Conservation (phyloP, 768 basidiomycete genomes). For the Xerocomellus intermedius region DNA sequence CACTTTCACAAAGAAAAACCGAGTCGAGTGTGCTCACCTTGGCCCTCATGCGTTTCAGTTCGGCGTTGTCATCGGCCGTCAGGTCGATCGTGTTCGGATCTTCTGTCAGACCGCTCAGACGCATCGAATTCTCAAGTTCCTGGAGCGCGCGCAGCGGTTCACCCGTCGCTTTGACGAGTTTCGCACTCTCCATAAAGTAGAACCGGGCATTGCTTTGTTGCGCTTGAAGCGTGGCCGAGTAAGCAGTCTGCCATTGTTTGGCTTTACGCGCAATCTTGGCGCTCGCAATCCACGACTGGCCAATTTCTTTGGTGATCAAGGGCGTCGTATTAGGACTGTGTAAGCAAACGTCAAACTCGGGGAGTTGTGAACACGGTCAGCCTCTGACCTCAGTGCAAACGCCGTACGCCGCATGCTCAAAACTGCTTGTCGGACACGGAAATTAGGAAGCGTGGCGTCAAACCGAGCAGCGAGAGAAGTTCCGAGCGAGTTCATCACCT, state of each 20-base stretch:
- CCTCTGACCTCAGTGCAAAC: constrained; percentile 65
- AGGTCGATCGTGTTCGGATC: constrained; percentile 52
- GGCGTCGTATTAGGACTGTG: constrained; percentile 28
- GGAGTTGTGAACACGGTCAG: not conserved
- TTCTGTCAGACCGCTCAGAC: constrained; percentile 45
- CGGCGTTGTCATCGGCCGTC: constrained; percentile 49
- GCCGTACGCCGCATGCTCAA: constrained; percentile 88
- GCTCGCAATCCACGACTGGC: constrained; percentile 85
- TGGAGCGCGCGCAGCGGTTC: constrained; percentile 84
- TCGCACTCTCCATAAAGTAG: constrained; percentile 88
- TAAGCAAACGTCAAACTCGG: constrained; percentile 9
- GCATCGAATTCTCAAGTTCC: constrained; percentile 79
- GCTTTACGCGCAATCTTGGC: constrained; percentile 97
- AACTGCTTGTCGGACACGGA: constrained; percentile 83
- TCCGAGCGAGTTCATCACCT: constrained; percentile 40
- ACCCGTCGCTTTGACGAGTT: constrained; percentile 74
- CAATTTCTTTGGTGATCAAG: constrained; percentile 58
- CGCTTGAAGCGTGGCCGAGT: constrained; percentile 92
- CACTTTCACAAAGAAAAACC: not conserved
- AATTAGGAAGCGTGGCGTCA: constrained; percentile 79
- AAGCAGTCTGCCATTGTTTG: constrained; percentile 94
- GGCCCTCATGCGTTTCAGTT: constrained; percentile 55
- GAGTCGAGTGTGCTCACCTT: constrained; percentile 51
- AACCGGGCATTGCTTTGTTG: constrained; percentile 68
- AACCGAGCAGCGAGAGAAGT: constrained; percentile 60